These are phyloP conservation scores for Aspergillus avenaceus DNA, from an alignment of 495 filamentous ascomycete genomes.

Conservation along the genomic window DNA sequence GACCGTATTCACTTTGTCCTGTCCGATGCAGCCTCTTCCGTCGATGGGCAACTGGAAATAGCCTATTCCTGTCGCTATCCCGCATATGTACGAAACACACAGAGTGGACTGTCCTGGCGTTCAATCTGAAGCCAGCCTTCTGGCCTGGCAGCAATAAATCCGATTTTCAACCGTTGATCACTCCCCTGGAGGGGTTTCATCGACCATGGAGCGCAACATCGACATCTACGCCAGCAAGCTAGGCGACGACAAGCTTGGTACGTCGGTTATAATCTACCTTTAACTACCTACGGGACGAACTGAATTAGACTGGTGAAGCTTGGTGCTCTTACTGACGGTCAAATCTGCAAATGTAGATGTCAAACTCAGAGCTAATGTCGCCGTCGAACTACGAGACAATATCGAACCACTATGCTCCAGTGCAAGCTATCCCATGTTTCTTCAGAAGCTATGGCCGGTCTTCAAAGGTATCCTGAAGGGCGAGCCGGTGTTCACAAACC, in stretches of 20 bases:
- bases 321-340: conserved; percentile 7
- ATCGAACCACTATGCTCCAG: conserved; percentile 70
- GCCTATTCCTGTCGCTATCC: conserved; percentile 41
- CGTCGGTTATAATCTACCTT: conserved; percentile 21
- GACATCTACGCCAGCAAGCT: conserved; percentile 59
- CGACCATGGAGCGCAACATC: conserved; percentile 50
- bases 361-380: conserved; percentile 69
- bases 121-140: conserved; percentile 34
- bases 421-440: conserved; percentile 66
- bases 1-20: conserved; percentile 17
- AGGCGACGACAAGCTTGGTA: conserved; percentile 57
- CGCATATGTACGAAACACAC: conserved; percentile 43
- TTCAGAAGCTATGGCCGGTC: conserved; percentile 83
- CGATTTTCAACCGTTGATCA: conserved; percentile 16
- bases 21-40: conserved; percentile 34
- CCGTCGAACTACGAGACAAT: conserved; percentile 76
- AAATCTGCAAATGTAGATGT: conserved; percentile 68
- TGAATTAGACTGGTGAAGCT: background rate
- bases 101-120: conserved; percentile 27
- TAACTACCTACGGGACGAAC: too few relatives aligned
- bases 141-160: conserved; percentile 37
- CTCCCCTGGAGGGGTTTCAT: conserved; percentile 23
- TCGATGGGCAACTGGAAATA: conserved; percentile 48
- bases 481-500: conserved; percentile 85
- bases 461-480: conserved; percentile 81